Base-by-base conservation (phyloP, 164 flowering plant genomes). In the Hamamelis virginiana region DNA sequence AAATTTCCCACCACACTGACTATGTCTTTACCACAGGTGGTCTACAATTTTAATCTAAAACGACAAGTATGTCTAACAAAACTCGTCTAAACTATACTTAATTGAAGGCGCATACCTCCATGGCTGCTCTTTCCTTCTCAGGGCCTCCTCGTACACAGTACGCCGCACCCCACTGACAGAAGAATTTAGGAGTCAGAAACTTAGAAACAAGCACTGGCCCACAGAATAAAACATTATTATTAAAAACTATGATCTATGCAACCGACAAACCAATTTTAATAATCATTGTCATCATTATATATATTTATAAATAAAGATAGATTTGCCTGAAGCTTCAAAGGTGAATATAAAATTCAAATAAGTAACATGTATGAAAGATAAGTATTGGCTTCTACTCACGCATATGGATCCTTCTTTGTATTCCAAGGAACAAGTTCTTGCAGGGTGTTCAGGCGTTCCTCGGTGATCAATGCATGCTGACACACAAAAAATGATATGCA, bases 401-500 rank as follows among this genome's bases (percentile, higher is more conserved):
- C 99, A 96, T 21, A 93, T 69, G 44, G 83, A 80, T 76, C 94
- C 98, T 79, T 86, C 85, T 47, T n/a, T 27, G 21, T 78, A 68
- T 73, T 96, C 98, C 83, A 96, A 79, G 16, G 98, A 83, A 73
- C 94, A 90, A 74, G 98, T 96, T 81, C 99, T 88, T 45, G 99
- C 99, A 61, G 99, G 99, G 62, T 80, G 80, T 72, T 93, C 90
- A 2, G 96, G 99, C 6, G 99, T 91, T 26, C 99, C 99, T 72
- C 98, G 82, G 70, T 96, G 99, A 78, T 96, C 99, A 81, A 96
- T 87, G 91, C 99, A 96, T 8, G 98, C 99, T 96, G 86, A 16
- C 57, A 79, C 8, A 79, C 8, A 69, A 9, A 21, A 75, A 45
- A 56, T 27, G 59, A 27, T 16, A 38, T 48, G 15, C 22, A 1